phyloP scores from a whole-genome alignment of 2,329 filamentous ascomycete species.

The Epichloe sylvatica region DNA sequence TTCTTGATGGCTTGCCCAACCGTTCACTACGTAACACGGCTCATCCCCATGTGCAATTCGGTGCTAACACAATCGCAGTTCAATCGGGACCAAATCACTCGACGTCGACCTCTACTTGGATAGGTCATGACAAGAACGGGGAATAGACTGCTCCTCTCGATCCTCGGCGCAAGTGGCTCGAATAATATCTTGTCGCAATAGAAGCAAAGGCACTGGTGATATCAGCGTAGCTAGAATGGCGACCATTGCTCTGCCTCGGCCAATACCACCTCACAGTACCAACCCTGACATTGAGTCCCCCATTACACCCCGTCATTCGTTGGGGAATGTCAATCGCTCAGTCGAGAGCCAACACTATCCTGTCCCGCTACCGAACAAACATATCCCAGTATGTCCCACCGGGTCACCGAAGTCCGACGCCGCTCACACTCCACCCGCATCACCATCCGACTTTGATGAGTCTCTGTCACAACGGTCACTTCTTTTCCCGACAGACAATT shows the following conservation, averaged over 20 bases:
- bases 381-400: slow-evolving; percentile 77
- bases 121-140: background rate
- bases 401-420: slow-evolving; percentile 47
- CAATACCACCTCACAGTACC: slow-evolving; percentile 30
- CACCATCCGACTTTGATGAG: slow-evolving; percentile 43
- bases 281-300: slow-evolving; percentile 26
- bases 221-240: slow-evolving; percentile 27
- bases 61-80: background rate
- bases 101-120: background rate
- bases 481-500: slow-evolving; percentile 58
- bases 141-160: background rate
- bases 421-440: slow-evolving; percentile 49
- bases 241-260: slow-evolving; percentile 39
- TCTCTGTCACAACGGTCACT: slow-evolving; percentile 48
- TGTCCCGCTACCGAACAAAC: slow-evolving; percentile 65
- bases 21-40: background rate
- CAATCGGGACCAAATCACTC: background rate
- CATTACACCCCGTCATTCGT: slow-evolving; percentile 27
- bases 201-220: background rate
- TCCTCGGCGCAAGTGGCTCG: background rate
- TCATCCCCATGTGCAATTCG: background rate
- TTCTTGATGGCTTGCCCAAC: background rate
- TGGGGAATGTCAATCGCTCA: slow-evolving; percentile 17
- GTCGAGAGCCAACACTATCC: slow-evolving; percentile 14
- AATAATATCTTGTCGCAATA: background rate